Evolutionary conservation across 1,139 yeast species (phyloP).

Genomic region (Torulaspora pretoriensis): DNA sequence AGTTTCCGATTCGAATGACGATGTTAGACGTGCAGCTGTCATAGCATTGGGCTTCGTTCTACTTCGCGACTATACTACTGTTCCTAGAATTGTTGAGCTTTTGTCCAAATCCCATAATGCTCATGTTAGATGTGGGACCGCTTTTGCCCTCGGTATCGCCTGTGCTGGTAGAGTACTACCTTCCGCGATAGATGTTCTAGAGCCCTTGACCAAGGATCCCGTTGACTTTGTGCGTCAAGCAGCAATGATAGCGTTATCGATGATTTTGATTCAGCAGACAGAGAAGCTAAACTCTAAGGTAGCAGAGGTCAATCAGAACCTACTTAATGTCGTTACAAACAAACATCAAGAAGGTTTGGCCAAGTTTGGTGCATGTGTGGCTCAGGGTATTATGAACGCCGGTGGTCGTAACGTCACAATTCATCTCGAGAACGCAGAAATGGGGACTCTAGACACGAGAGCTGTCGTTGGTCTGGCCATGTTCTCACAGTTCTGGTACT

Average conservation of each 20-base stretch:
- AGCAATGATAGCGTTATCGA: constrained; percentile 86
- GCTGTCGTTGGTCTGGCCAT: constrained; percentile 90
- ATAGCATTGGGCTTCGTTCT: constrained; percentile 90
- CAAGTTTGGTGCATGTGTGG: constrained; percentile 93
- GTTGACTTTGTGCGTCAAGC: constrained; percentile 98
- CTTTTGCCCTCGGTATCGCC: constrained; percentile 93
- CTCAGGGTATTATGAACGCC: constrained; percentile 97
- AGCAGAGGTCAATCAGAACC: constrained; percentile 65
- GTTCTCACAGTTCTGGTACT: constrained; percentile 94
- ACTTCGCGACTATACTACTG: constrained; percentile 85
- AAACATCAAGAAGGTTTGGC: constrained; percentile 97
- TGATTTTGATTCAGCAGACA: constrained; percentile 92
- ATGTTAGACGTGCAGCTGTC: constrained; percentile 95
- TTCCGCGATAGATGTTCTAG: constrained; percentile 86
- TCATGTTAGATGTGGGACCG: constrained; percentile 97
- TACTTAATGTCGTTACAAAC: constrained; percentile 70
- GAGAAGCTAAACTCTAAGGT: constrained; percentile 81
- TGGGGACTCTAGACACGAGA: constrained; percentile 83
- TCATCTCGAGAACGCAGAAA: constrained; percentile 81
- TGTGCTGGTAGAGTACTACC: constrained; percentile 93
- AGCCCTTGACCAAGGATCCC: constrained; percentile 88
- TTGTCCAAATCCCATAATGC: constrained; percentile 94
- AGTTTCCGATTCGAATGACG: constrained; percentile 94
- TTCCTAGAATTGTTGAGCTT: constrained; percentile 91
- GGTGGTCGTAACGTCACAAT: constrained; percentile 99